Conservation (phyloP, 2,329 filamentous ascomycete species). For the Venturia asperata region DNA sequence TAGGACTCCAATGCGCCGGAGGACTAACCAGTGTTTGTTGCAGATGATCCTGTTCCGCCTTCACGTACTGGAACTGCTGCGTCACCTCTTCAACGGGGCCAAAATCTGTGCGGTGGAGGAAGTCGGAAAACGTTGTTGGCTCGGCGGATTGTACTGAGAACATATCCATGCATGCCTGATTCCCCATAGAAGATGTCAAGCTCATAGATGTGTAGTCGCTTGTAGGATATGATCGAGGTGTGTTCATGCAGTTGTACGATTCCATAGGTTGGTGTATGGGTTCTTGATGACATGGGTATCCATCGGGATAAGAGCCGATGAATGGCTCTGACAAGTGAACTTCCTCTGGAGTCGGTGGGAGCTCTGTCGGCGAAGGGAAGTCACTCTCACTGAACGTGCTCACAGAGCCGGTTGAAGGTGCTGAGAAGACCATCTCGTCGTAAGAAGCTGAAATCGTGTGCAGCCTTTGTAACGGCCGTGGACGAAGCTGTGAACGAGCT, state of each 20-base stretch:
- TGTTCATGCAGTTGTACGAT: constrained; percentile 7
- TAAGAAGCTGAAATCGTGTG: constrained; percentile 37
- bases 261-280: neutral
- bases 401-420: constrained; percentile 38
- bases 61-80: neutral
- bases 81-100: neutral
- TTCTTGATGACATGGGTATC: constrained; percentile 29
- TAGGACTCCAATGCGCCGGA: constrained; percentile 25
- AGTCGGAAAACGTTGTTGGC: constrained; percentile 16
- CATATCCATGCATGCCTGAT: neutral
- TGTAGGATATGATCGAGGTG: constrained; percentile 10
- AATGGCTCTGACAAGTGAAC: constrained; percentile 34
- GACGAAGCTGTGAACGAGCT: constrained; percentile 33
- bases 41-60: constrained; percentile 14
- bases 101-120: constrained; percentile 11
- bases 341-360: constrained; percentile 41
- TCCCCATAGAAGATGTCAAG: neutral
- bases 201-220: neutral
- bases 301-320: constrained; percentile 31
- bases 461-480: constrained; percentile 37
- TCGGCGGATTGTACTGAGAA: neutral
- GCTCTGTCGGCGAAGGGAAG: constrained; percentile 39
- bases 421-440: constrained; percentile 37
- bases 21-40: constrained; percentile 10
- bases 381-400: constrained; percentile 43